Conservation (phyloP, 2,329 filamentous ascomycete species). For the Pseudogymnoascus sp. region DNA sequence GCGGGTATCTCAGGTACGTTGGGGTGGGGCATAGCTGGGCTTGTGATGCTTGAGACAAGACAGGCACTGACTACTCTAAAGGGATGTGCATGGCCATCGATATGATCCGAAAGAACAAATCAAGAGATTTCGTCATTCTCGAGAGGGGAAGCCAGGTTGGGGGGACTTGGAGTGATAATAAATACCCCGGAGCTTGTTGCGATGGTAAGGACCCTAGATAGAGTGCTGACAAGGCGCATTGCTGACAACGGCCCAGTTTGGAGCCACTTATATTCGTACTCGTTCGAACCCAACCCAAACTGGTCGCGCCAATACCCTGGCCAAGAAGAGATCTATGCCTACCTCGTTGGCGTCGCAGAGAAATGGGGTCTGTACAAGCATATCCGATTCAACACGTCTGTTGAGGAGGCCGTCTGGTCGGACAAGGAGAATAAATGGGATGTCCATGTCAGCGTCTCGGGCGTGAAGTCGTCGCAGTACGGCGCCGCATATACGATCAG, state of each 20-base stretch:
- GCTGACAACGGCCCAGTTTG: slow-evolving; percentile 25
- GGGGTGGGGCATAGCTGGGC: neutral
- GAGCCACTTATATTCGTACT: slow-evolving; percentile 50
- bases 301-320: slow-evolving; percentile 52
- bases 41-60: neutral
- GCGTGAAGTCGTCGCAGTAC: slow-evolving; percentile 48
- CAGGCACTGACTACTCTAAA: slow-evolving; percentile 9
- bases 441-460: slow-evolving; percentile 38
- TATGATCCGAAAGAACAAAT: slow-evolving; percentile 42
- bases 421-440: slow-evolving; percentile 43
- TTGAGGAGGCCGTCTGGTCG: slow-evolving; percentile 47
- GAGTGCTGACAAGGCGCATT: neutral
- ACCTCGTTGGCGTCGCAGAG: slow-evolving; percentile 44
- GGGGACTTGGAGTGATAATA: slow-evolving; percentile 47
- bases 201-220: slow-evolving; percentile 30
- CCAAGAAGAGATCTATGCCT: slow-evolving; percentile 51
- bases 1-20: slow-evolving; percentile 42
- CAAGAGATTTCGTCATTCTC: slow-evolving; percentile 47
- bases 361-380: slow-evolving; percentile 48
- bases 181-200: slow-evolving; percentile 47
- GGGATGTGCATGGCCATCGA: slow-evolving; percentile 51
- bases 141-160: slow-evolving; percentile 45
- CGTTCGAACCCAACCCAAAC: slow-evolving; percentile 50
- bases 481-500: slow-evolving; percentile 42
- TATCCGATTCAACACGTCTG: slow-evolving; percentile 48